Base-by-base conservation (phyloP, 2,329 filamentous ascomycete species). In the Xylaria multiplex region DNA sequence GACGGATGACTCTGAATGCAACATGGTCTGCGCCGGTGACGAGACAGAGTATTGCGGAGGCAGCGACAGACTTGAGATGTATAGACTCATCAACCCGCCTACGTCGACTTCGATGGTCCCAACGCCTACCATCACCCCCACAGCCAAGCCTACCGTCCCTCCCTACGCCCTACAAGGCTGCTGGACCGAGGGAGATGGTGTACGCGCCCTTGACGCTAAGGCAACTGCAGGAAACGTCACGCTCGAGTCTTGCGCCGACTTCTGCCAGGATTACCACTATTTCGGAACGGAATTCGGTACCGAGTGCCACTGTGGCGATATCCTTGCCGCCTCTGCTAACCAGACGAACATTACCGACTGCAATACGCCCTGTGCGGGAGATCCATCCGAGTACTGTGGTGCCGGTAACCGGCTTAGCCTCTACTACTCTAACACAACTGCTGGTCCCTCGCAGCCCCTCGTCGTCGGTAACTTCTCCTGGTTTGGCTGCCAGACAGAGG, bases 271-370 rank as follows among this genome's bases (percentile, higher is more conserved):
- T 37, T 70, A 64, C 42, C 68, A 68, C n/a, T 70, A 54, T 22
- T 70, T 70, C 62, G 68, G 68, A 14, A 60, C 66, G 2, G 68
- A 70, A 16, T 70, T 57, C 42, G 66, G 66, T 16, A 32, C 57
- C 22, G 68, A 70, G 19, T 83, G 81, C 72, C 81, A 78, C 73
- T 82, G 80, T 56, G 78, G 77, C 16, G 72, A 79, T 55, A 45
- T 16, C 9, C 64, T 54, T 48, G 69, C 65, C 35, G 55, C 54
- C n/a, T 66, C 65, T 8, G 66, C 63, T 14, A 71, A 48, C 62
- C 54, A 46, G 42, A 67, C 66, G 19, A 53, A 49, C 2, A 53
- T 70, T 30, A 59, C 65, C 14, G 73, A 75, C 4, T 76, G 75
- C 68, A 69, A 66, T 37, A 62, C 74, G 30, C 64, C 68, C 7